phyloP scores from a whole-genome alignment of 495 filamentous ascomycete genomes.

The Hypoxylon intermedium region DNA sequence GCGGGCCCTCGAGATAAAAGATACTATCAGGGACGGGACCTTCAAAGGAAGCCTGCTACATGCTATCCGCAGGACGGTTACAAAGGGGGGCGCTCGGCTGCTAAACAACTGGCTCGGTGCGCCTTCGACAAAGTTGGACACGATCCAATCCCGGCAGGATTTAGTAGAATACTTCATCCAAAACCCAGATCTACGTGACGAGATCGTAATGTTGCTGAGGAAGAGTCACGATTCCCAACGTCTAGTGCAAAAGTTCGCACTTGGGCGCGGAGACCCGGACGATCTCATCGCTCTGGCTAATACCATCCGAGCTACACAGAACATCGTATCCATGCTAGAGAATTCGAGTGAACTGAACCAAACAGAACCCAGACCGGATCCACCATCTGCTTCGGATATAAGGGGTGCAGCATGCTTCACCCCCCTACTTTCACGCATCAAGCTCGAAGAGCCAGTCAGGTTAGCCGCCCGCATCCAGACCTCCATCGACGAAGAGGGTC shows the following conservation, averaged over 20 bases:
- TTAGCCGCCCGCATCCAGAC: slow-evolving; percentile 74
- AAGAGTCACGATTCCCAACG: slow-evolving; percentile 85
- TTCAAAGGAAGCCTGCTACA: slow-evolving; percentile 86
- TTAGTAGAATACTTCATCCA: slow-evolving; percentile 77
- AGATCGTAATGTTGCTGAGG: slow-evolving; percentile 70
- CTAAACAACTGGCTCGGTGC: slow-evolving; percentile 83
- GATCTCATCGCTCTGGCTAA: slow-evolving; percentile 83
- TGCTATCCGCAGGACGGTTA: slow-evolving; percentile 84
- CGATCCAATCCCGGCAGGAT: slow-evolving; percentile 82
- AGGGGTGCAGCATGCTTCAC: slow-evolving; percentile 50
- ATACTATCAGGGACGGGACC: slow-evolving; percentile 76
- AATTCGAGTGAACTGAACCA: not conserved
- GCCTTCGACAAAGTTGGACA: slow-evolving; percentile 80
- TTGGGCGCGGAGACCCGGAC: slow-evolving; percentile 92
- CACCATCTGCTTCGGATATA: not conserved
- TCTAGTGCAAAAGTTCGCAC: slow-evolving; percentile 88
- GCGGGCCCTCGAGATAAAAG: slow-evolving; percentile 85
- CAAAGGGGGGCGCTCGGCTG: slow-evolving; percentile 85
- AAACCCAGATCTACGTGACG: slow-evolving; percentile 68
- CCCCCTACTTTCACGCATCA: slow-evolving; percentile 65
- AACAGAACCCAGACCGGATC: not conserved
- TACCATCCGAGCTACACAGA: slow-evolving; percentile 79
- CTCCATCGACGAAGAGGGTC: slow-evolving; percentile 92
- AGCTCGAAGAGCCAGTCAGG: slow-evolving; percentile 68
- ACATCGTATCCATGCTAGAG: slow-evolving; percentile 61